phyloP scores from a whole-genome alignment of 2,329 filamentous ascomycete genomes.

The Trichoderma sp. region DNA sequence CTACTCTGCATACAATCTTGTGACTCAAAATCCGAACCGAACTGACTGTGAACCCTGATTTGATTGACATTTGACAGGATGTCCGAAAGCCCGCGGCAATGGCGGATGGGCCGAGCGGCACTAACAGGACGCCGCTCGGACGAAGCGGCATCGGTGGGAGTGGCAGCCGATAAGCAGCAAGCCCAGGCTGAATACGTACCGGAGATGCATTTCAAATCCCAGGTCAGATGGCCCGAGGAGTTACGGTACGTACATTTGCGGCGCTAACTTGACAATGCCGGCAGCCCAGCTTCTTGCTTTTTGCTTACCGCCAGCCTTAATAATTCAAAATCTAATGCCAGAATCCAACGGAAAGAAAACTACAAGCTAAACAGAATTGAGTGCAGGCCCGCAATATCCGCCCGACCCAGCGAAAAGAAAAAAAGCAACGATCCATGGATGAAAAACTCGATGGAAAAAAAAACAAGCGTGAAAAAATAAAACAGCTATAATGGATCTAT shows the following conservation, averaged over 20 bases:
- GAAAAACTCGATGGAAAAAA: not conserved
- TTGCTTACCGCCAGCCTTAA: slow-evolving; percentile 6
- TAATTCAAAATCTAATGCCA: not conserved
- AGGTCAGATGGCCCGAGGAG: not conserved
- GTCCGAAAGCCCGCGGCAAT: slow-evolving; percentile 10
- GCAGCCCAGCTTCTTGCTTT: not conserved
- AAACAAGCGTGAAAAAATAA: not conserved
- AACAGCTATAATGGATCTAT: not conserved
- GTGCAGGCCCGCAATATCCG: not conserved
- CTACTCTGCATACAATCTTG: not conserved
- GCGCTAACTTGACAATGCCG: not conserved
- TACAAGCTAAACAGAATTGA: not conserved
- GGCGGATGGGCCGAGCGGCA: slow-evolving; percentile 12
- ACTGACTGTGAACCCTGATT: not conserved
- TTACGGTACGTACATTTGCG: not conserved
- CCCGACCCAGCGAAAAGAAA: not conserved
- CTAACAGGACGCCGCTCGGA: slow-evolving; percentile 2
- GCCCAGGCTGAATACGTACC: not conserved
- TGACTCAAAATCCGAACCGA: not conserved
- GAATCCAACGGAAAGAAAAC: not conserved
- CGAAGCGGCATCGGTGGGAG: slow-evolving; percentile 10
- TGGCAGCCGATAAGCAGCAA: slow-evolving; percentile 8
- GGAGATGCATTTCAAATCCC: slow-evolving; percentile 14
- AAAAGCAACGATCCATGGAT: not conserved
- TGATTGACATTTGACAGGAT: not conserved